Percentiles rank a stretch among this genome's conserved stretches.
Conservation (phyloP, 495 filamentous ascomycete species). For the Neurospora hispaniola region DNA sequence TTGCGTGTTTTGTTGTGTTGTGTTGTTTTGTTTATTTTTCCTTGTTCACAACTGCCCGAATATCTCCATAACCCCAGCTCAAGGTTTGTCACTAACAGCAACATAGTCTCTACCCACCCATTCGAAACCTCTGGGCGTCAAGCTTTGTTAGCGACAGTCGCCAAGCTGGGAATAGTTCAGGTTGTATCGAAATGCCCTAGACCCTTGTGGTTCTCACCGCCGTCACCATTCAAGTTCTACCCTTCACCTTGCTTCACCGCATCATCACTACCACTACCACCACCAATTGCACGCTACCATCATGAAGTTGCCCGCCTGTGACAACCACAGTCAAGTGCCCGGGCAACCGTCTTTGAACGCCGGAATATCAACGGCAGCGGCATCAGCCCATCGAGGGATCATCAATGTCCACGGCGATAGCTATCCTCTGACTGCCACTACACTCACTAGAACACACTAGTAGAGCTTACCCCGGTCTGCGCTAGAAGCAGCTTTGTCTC, state of each 20-base stretch:
- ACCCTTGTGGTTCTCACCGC: not conserved
- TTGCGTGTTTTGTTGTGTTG: not conserved
- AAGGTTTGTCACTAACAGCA: not conserved
- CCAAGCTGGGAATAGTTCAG: not conserved
- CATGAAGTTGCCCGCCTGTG: not conserved
- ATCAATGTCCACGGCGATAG: not conserved
- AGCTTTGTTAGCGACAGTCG: not conserved
- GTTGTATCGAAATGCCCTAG: not conserved
- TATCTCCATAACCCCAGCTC: not conserved
- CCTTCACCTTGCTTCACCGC: not conserved
- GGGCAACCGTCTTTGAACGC: not conserved
- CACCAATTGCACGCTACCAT: not conserved
- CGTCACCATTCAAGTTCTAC: not conserved
- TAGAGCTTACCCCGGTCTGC: constrained; percentile 3
- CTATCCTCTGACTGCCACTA: not conserved
- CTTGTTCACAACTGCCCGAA: not conserved
- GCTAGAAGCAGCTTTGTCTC: constrained; percentile 30
- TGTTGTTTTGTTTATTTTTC: not conserved
- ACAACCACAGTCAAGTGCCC: not conserved
- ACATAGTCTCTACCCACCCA: not conserved
- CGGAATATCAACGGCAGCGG: not conserved
- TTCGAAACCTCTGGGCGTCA: not conserved
- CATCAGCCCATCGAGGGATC: constrained; percentile 1
- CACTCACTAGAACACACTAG: too few relatives aligned
- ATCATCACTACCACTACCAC: not conserved